Percentiles rank a stretch among this genome's conserved stretches.
Conservation (phyloP, 2,329 filamentous ascomycete genomes). For the Trichoderma cornu-damae region DNA sequence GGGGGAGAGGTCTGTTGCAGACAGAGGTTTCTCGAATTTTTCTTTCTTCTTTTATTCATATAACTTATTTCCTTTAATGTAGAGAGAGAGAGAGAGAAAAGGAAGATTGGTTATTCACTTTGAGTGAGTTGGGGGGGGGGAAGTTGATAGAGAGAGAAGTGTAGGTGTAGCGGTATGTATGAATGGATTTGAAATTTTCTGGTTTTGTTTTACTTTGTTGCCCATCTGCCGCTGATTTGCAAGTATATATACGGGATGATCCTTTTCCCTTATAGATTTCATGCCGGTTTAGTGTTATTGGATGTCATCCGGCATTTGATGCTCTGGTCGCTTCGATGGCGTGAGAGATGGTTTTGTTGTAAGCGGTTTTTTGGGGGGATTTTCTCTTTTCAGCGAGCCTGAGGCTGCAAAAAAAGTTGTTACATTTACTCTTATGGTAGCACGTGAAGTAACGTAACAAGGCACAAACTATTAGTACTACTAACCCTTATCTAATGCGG, state of each 20-base stretch:
- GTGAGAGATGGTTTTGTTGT: neutral
- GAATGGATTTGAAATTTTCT: constrained; percentile 7
- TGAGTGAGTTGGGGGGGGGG: neutral
- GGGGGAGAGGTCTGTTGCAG: neutral
- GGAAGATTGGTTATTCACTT: too few species aligned
- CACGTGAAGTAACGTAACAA: too few species aligned
- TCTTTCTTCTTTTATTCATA: neutral
- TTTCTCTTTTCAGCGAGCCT: neutral
- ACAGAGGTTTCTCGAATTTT: neutral
- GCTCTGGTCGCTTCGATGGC: neutral
- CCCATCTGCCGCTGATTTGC: neutral
- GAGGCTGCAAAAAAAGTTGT: neutral
- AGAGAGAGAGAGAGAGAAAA: neutral
- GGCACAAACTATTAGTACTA: too few species aligned
- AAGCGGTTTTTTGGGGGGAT: too few species aligned
- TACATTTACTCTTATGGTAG: too few species aligned
- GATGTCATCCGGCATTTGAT: neutral
- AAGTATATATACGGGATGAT: neutral
- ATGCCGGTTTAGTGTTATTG: too few species aligned
- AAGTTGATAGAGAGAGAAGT: neutral
- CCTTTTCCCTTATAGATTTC: too few species aligned
- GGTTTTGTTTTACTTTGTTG: neutral
- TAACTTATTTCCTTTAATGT: neutral
- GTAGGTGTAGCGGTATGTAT: constrained; percentile 1
- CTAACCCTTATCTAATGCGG: too few species aligned